Evolutionary conservation across 306 rosid species (phyloP), one percentile per base, ranked within the genome.

Genomic region (Cicer yamashitae): DNA sequence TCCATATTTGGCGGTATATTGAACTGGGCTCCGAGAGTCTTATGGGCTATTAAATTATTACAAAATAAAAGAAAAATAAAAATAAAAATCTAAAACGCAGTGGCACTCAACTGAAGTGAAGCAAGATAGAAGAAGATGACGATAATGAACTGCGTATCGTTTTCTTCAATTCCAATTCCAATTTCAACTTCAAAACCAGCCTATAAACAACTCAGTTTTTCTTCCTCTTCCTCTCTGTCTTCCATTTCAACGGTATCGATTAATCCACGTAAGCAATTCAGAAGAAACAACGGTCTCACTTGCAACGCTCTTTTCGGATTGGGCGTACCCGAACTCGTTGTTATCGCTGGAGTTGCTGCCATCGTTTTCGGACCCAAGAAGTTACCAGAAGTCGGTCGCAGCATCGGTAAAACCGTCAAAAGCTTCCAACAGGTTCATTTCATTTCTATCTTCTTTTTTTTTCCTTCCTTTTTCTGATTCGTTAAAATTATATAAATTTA

Each of bases 381-480:
- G 81, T 79, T 94, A 79, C 99, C 99, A 0, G 99, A 94, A 83
- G 91, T 94, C 1, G 99, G 99, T n/a, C 90, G 86, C 78, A 92
- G 96, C 80, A 90, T 94, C 53, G 99, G 97, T 79, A 92, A 90
- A 86, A 94, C 97, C 18, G 87, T 94, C 45, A 94, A 92, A 85
- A 92, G 97, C 93, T 94, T 94, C 83, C 99, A 94, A 71, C 97
- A 92, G 97, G 99, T 91, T 6, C 30, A 1, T 43, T 91, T 6
- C 30, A 2, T 43, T 64, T 4, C 70, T 7, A 11, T 9, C 6
- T 15, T 52, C 7, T 11, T 8, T 8, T 25, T 5, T 10, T 14
- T 39, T 6, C 43, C 17, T 60, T 61, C 10, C 6, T 11, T 56
- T 56, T 48, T 48, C 14, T 48, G 6, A 15, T 54, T 30, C 37